phyloP scores from a whole-genome alignment of 768 basidiomycete genomes.

The Boletus fagicola region DNA sequence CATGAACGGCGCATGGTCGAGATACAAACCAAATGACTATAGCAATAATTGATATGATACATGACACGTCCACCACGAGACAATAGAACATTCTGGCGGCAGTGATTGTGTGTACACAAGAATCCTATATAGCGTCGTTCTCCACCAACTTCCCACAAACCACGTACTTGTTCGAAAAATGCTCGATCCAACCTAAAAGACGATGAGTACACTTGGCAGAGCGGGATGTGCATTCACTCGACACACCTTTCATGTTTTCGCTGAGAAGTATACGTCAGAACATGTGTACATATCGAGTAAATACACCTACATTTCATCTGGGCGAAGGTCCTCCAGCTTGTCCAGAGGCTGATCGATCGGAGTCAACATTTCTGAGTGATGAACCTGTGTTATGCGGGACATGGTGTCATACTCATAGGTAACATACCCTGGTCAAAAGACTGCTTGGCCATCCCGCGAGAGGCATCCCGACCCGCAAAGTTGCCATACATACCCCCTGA shows the following conservation, averaged over 20 bases:
- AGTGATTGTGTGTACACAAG: not conserved
- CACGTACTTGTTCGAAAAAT: slow-evolving; percentile 91
- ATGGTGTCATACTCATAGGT: not conserved
- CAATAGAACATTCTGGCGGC: not conserved
- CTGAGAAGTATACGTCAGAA: slow-evolving; percentile 38
- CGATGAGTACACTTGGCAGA: not conserved
- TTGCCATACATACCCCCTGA: slow-evolving; percentile 95
- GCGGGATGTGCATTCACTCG: not conserved
- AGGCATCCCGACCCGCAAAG: slow-evolving; percentile 96
- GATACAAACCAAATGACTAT: not conserved
- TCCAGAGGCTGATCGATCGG: slow-evolving; percentile 85
- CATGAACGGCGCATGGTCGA: not conserved
- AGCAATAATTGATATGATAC: slow-evolving; percentile 13
- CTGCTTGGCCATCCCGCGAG: slow-evolving; percentile 96
- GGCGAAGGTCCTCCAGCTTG: slow-evolving; percentile 71
- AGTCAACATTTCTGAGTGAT: slow-evolving; percentile 77
- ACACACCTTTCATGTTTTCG: slow-evolving; percentile 84
- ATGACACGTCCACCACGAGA: slow-evolving; percentile 3
- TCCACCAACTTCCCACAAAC: slow-evolving; percentile 86
- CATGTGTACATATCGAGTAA: not conserved
- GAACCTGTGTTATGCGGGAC: not conserved
- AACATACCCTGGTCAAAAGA: slow-evolving; percentile 85
- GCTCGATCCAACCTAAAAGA: slow-evolving; percentile 81
- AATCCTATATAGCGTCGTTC: slow-evolving; percentile 50
- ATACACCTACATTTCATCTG: slow-evolving; percentile 74